Conservation (phyloP, 495 filamentous ascomycete species). For the Talaromyces liani region DNA sequence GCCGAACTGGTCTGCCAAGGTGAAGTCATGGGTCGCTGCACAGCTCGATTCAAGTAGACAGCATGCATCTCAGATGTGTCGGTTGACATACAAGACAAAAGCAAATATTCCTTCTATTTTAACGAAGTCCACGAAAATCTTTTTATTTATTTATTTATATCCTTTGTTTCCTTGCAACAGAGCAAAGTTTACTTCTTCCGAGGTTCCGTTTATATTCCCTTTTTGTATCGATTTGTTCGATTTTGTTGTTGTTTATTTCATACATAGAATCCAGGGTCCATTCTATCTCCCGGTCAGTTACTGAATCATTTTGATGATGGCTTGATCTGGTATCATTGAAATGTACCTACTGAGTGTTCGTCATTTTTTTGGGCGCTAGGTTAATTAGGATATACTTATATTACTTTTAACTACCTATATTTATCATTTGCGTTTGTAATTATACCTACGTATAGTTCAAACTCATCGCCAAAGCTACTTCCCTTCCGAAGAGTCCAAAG, state of each 20-base stretch:
- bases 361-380: not conserved
- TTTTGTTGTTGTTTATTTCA: not conserved
- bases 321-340: not conserved
- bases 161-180: not conserved
- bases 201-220: not conserved
- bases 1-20: constrained; percentile 97
- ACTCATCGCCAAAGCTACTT: too few relatives aligned
- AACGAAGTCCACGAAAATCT: not conserved
- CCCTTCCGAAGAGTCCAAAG: too few relatives aligned
- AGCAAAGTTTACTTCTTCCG: not conserved
- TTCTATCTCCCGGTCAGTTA: not conserved
- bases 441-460: too few relatives aligned
- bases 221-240: not conserved
- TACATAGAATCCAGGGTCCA: not conserved
- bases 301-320: too few relatives aligned
- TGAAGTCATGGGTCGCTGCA: constrained; percentile 96
- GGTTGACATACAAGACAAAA: not conserved
- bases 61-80: not conserved
- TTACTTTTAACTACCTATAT: not conserved
- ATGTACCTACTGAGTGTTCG: not conserved
- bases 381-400: not conserved
- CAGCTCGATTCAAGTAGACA: constrained; percentile 65
- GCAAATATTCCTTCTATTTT: not conserved
- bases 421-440: not conserved
- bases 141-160: not conserved